A percentile compares a stretch with the other conserved stretches of the same genome.
Evolutionary conservation across 2,329 filamentous ascomycete genomes (phyloP).

Genomic region (Aspergillus sp.): DNA sequence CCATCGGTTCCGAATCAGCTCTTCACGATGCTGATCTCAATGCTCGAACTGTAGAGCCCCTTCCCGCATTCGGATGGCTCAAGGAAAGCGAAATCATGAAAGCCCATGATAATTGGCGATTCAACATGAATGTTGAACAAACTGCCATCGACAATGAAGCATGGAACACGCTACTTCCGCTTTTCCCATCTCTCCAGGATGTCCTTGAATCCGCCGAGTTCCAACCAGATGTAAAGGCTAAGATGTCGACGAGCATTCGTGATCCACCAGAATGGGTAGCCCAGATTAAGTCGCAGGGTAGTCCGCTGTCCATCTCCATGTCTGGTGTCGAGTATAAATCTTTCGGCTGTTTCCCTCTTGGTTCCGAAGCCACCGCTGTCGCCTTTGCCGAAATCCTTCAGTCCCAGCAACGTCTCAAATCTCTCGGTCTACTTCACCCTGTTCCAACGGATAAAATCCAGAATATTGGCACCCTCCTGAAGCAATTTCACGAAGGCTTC

Average conservation of each 20-base stretch:
- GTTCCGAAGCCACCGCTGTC: conserved; percentile 35
- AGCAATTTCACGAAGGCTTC: conserved; percentile 24
- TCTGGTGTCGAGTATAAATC: conserved; percentile 32
- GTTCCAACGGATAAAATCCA: conserved; percentile 30
- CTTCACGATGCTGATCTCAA: conserved; percentile 32
- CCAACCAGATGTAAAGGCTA: conserved; percentile 3
- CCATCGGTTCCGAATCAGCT: conserved; percentile 37
- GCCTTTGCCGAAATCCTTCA: conserved; percentile 43
- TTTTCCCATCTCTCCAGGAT: conserved; percentile 22
- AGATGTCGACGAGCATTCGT: conserved; percentile 10
- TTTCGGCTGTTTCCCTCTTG: conserved; percentile 46
- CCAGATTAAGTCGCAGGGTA: conserved; percentile 25
- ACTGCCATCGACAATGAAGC: conserved; percentile 11
- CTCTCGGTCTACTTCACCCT: conserved; percentile 37
- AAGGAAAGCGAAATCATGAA: conserved; percentile 43
- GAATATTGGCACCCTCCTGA: conserved; percentile 26
- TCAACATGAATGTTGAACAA: conserved; percentile 21
- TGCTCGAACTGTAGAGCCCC: conserved; percentile 29
- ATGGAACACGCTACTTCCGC: conserved; percentile 21
- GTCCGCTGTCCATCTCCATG: conserved; percentile 35
- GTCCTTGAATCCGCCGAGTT: conserved; percentile 22
- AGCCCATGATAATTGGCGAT: conserved; percentile 39
- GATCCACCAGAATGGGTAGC: conserved; percentile 30
- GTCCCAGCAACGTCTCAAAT: conserved; percentile 40
- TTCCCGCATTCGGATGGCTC: conserved; percentile 44